Conservation (phyloP, 805 yeast species). For the Candida parachauliodes region DNA sequence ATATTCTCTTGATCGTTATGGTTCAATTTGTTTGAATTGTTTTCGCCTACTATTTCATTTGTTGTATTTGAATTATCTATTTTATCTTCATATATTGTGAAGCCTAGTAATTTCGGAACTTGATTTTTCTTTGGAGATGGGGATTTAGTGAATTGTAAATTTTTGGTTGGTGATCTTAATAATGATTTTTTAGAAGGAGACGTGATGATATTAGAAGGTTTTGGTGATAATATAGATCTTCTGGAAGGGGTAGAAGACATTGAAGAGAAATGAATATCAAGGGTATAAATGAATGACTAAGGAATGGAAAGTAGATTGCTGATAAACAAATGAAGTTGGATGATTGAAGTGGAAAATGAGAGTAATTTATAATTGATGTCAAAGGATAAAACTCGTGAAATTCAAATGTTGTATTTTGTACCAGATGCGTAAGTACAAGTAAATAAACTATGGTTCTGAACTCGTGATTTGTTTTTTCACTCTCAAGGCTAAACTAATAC, state of each 20-base stretch:
- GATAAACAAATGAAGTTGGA: no score
- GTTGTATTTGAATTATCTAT: neutral
- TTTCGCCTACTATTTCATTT: slow-evolving; percentile 5
- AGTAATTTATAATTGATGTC: no score
- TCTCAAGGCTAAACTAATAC: no score
- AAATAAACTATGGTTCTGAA: no score
- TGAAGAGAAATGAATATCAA: neutral
- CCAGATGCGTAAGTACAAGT: no score
- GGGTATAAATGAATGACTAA: no score
- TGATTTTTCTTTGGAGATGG: slow-evolving; percentile 4
- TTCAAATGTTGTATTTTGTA: no score
- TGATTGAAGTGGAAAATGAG: no score
- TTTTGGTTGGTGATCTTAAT: slow-evolving; percentile 5
- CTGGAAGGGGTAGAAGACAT: slow-evolving; percentile 9
- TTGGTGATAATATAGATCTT: slow-evolving; percentile 13
- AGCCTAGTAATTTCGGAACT: slow-evolving; percentile 4
- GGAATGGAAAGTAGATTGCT: no score
- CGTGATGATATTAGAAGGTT: slow-evolving; percentile 9
- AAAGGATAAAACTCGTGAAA: no score
- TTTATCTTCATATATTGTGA: slow-evolving; percentile 13
- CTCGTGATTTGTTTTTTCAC: no score
- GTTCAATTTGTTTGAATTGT: slow-evolving; percentile 17
- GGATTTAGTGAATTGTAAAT: neutral
- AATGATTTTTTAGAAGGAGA: slow-evolving; percentile 9
- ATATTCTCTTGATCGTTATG: slow-evolving; percentile 41